Evolutionary conservation across 495 filamentous ascomycete species (phyloP), one percentile per base, ranked within the genome.

Genomic region (Haplographium delicatum): DNA sequence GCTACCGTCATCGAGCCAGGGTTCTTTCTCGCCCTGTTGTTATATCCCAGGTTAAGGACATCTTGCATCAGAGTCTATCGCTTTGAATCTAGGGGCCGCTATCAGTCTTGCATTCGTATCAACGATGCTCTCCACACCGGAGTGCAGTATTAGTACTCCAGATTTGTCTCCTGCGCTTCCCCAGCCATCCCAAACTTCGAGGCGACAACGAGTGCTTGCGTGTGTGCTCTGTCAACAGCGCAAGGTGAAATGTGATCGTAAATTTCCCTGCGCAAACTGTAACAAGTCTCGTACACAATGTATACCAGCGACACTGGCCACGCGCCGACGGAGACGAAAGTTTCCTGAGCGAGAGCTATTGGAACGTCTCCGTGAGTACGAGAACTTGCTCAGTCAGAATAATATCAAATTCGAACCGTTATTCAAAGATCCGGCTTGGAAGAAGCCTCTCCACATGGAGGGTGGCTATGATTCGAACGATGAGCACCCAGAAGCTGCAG

Each of bases 201-300:
- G 68, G 54, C 52, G 66, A 25, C 68, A 62, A 50, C 67, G 77
- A 19, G 44, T 57, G 35, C 75, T 75, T 59, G 82, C 81, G 24
- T 85, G 82, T 52, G 74, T 82, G 23, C 63, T 80, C 34, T 85
- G 82, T 54, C 76, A 81, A 54, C 77, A 76, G 52, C 72, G 81
- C 43, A 86, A 85, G 64, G 81, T 86, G 40, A 78, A 76, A 53
- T 86, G 82, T 64, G 79, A 85, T 61, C 77, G 77, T 61, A 70
- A 73, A 48, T 73, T 79, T 54, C 79, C 78, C 18, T 86, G 82
- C 51, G 75, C 77, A 48, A 81, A 80, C 66, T 85, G 81, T 58
- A 62, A 72, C 62, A 83, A 77, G 68, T 72, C 75, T 56, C 57
- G 67, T 15, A 70, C 72, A 27, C 75, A 81, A 33, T 86, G 82